These are phyloP conservation scores for Trichosporon ovoides DNA, from an alignment of 1,284 basidiomycete genomes.

Conservation along the genomic window DNA sequence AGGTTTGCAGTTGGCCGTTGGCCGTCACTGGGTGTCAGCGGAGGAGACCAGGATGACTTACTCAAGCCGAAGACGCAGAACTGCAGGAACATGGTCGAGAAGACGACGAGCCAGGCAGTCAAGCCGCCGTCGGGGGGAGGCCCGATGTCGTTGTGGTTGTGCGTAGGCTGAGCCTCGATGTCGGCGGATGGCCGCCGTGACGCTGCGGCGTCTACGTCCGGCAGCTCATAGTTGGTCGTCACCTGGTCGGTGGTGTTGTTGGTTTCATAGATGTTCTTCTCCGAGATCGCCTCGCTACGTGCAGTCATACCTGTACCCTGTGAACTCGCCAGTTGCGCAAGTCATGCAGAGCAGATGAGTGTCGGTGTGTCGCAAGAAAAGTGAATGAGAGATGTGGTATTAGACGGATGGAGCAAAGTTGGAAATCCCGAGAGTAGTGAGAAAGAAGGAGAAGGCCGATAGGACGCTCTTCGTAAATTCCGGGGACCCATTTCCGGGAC, in stretches of 20 bases:
- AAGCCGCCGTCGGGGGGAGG: conserved; percentile 45
- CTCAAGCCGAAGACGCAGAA: conserved; percentile 45
- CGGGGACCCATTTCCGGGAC: too few species aligned
- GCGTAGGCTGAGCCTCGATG: conserved; percentile 1
- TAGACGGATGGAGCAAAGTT: neutral
- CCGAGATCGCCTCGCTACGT: neutral
- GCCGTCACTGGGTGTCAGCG: conserved; percentile 27
- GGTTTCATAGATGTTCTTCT: neutral
- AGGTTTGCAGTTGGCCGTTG: conserved; percentile 40
- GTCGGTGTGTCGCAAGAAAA: too few species aligned
- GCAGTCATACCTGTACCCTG: neutral
- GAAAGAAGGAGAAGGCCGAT: too few species aligned
- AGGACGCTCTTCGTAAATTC: too few species aligned
- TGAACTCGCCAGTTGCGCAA: neutral
- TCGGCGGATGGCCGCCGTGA: neutral
- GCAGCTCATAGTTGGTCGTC: neutral
- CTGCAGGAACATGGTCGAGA: conserved; percentile 34
- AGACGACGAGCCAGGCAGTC: conserved; percentile 42
- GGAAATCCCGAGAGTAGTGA: too few species aligned
- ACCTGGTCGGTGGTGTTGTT: neutral
- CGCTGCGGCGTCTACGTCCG: neutral
- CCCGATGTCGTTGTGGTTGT: conserved; percentile 25
- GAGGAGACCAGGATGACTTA: conserved; percentile 20
- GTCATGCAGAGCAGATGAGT: neutral
- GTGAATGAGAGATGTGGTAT: too few species aligned